These are phyloP conservation scores for Phytopythium mirpurense DNA, from an alignment of 352 stramenopile species.

Conservation along the genomic window DNA sequence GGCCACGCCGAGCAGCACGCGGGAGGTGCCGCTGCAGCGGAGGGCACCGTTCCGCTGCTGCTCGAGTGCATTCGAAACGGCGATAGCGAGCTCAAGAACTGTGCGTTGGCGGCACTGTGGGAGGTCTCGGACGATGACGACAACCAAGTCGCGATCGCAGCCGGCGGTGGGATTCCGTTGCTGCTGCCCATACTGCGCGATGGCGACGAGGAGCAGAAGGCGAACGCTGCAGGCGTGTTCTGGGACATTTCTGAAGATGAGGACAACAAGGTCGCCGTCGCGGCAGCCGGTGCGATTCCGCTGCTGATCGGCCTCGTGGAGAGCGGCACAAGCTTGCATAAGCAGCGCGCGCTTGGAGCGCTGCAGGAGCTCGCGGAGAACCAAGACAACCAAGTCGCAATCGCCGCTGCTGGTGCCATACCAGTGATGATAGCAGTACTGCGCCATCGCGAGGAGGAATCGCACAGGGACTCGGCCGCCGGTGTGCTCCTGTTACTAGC, in stretches of 20 bases:
- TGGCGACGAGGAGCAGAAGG: neutral
- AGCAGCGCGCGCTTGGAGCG: neutral
- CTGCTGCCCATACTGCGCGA: neutral
- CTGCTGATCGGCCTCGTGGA: neutral
- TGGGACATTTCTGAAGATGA: neutral
- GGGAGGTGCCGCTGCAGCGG: neutral
- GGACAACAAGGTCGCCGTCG: neutral
- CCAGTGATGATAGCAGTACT: neutral
- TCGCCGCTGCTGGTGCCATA: neutral
- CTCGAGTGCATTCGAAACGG: neutral
- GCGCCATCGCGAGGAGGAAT: neutral
- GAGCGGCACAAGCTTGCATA: neutral
- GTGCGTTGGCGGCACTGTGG: neutral
- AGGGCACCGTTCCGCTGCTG: neutral
- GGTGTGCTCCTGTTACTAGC: neutral
- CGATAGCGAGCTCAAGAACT: neutral
- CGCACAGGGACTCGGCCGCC: neutral
- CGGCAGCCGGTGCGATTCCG: neutral
- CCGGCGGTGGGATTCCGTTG: neutral
- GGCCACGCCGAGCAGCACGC: neutral
- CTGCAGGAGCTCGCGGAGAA: neutral
- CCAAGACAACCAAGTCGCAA: neutral
- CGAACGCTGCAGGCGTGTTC: neutral
- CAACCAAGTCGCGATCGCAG: neutral
- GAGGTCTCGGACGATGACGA: neutral